Evolutionary conservation across 2,329 filamentous ascomycete species (phyloP).

Genomic region (Neofusicoccum cordaticola): DNA sequence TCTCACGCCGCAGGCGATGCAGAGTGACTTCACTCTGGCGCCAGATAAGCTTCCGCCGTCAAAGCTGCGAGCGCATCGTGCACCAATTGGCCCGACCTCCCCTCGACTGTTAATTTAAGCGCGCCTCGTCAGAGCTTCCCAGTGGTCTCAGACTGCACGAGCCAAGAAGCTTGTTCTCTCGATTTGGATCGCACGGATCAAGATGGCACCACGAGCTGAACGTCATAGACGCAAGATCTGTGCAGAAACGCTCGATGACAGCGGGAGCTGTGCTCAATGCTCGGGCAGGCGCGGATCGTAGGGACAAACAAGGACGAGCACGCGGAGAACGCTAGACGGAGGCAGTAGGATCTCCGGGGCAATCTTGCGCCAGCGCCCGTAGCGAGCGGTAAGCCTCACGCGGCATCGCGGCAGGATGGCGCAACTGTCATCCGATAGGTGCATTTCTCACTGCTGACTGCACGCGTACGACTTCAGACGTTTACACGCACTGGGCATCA

Average conservation of each 20-base stretch:
- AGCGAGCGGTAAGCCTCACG: not conserved
- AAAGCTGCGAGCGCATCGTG: not conserved
- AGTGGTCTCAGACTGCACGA: not conserved
- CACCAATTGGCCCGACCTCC: not conserved
- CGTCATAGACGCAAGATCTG: not conserved
- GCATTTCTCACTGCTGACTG: not conserved
- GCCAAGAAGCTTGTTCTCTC: not conserved
- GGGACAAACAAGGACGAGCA: not conserved
- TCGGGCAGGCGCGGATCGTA: not conserved
- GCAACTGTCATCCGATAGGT: slow-evolving; percentile 2
- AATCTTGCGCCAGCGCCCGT: not conserved
- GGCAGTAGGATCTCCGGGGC: not conserved
- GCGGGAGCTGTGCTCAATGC: not conserved
- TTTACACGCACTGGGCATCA: not conserved
- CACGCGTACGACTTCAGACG: not conserved
- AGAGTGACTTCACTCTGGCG: not conserved
- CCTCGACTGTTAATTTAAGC: not conserved
- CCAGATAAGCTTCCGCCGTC: not conserved
- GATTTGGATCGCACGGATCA: not conserved
- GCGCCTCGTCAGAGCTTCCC: not conserved
- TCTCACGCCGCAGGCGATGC: not conserved
- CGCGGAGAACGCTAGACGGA: not conserved
- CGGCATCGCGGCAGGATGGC: not conserved
- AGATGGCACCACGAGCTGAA: not conserved
- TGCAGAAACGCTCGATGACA: not conserved